Base-by-base conservation (phyloP, 1,284 basidiomycete species). In the Cryptococcus sp. region DNA sequence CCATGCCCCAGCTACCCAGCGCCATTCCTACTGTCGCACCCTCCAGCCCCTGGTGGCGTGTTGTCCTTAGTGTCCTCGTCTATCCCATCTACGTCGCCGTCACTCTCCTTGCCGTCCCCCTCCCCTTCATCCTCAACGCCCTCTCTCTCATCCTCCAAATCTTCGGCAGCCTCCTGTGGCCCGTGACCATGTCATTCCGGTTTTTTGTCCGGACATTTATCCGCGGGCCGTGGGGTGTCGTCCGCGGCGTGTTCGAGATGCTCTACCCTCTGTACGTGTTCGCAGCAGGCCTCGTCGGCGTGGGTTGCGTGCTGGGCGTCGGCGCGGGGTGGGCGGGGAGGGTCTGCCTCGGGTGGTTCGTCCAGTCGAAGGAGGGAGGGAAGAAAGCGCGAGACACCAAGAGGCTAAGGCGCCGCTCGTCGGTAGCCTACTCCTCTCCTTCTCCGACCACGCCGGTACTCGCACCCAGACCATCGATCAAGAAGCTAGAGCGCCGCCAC, bases 201-300 rank as follows among this genome's bases (percentile, higher is more conserved):
- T 38, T 70, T 2, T 39, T 74, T 12, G 50, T 61, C 24, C 54
- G 62, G 39, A 67, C 70, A 0, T 74, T 74, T 52, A 47, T 76
- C 43, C 16, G 64, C 4, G 64, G 55, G 16, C 73, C 73, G 1
- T 59, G 66, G 46, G 45, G 46, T 4, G 40, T 72, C 6, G 47
- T 67, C 13, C 49, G 37, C 7, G 37, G 56, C 16, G 55, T 71
- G 44, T 39, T 72, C 18, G 57, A 57, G n/a, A 59, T 61, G 0
- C 62, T 73, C 37, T 76, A 72, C 56, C 73, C 73, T 12, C 50
- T 73, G 4, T 65, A 66, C 46, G 62, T 73, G 2, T 73, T 76
- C 50, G 65, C 72, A 13, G 73, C 68, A n/a, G 67, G 67, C 13
- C 64, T 73, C 4, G 55, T 73, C 0, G 68, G 66, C 9, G 60